phyloP scores from a whole-genome alignment of 306 rosid genomes.

The Echinosophora koreensis region DNA sequence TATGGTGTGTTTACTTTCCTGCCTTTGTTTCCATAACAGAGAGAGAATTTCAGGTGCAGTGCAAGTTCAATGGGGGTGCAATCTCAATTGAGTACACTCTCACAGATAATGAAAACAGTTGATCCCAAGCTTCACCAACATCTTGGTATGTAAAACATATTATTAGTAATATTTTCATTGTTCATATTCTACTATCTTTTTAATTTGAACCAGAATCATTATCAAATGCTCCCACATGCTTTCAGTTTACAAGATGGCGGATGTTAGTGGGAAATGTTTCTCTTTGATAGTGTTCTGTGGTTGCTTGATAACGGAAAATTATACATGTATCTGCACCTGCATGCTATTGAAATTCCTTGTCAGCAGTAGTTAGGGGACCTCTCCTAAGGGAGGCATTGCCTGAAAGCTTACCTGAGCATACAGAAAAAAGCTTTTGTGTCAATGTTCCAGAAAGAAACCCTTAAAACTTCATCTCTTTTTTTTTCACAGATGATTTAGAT shows the following conservation, averaged over 20 bases:
- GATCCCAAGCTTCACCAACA: slow-evolving; percentile 97
- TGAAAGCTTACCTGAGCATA: slow-evolving; percentile 3
- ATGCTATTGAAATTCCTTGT: slow-evolving; percentile 17
- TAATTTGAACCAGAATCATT: slow-evolving; percentile 16
- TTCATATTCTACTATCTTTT: slow-evolving; percentile 23
- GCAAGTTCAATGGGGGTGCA: slow-evolving; percentile 91
- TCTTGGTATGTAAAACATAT: slow-evolving; percentile 69
- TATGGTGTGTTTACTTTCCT: slow-evolving; percentile 45
- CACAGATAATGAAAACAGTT: slow-evolving; percentile 88
- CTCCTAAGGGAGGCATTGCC: background rate
- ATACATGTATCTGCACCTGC: background rate
- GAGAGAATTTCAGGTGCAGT: slow-evolving; percentile 84
- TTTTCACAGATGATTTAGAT: slow-evolving; percentile 87
- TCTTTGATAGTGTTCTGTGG: slow-evolving; percentile 1
- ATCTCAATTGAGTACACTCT: slow-evolving; percentile 85
- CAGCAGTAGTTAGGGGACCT: background rate
- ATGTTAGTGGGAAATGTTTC: slow-evolving; percentile 6
- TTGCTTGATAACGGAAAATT: slow-evolving; percentile 22
- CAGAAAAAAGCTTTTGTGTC: background rate
- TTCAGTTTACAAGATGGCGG: slow-evolving; percentile 29
- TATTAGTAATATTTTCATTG: slow-evolving; percentile 36
- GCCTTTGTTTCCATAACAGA: slow-evolving; percentile 61
- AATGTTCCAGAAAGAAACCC: slow-evolving; percentile 28
- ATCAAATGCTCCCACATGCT: background rate
- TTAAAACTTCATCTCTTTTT: slow-evolving; percentile 41